Evolutionary conservation across 495 filamentous ascomycete genomes (phyloP), one percentile per base, ranked within the genome.

Genomic region (Penicillium tannophilum): DNA sequence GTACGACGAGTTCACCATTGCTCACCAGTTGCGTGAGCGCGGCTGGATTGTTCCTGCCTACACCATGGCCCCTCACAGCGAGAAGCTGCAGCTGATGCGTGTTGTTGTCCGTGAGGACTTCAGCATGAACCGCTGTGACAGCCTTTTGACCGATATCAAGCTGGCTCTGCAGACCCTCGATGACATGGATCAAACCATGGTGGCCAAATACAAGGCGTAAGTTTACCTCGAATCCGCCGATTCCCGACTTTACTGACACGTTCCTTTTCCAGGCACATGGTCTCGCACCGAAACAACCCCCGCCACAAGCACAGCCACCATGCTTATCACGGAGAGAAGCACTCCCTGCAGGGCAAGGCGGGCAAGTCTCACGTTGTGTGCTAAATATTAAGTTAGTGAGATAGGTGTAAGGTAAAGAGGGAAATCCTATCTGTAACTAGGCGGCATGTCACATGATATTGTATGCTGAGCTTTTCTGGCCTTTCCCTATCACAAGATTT

Each of bases 21-120:
- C 92, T 8, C 92, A 94, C 71, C 86, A 88, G 67, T 84, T 97
- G 39, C 88, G 92, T 35, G 83, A 87, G 48, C 82, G 91, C 17
- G 90, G 91, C 42, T 97, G 92, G 92, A 85, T 96, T 30, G 88
- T 97, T 0, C 92, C 92, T 0, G 92, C 92, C 0, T 97, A 97
- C 72, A 97, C 91, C 30, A 96, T 97, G 92, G 92, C 92, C 12
- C 92, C 92, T 14, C 78, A 94, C 63, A 88, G 87, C 48, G 75
- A 90, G 48, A 76, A 83, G 59, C 74, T 96, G 59, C 90, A 93
- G 82, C 81, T 96, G 79, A 88, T 96, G 80, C 86, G 92, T 30
- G 83, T 96, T 11, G 92, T 97, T 3, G 86, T 97, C 19, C 84
- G 92, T 45, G 92, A 95, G 74, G 92, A 96, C 72, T 96, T 97